Evolutionary conservation across 306 rosid species (phyloP).

Genomic region (Ormosia emarginata): DNA sequence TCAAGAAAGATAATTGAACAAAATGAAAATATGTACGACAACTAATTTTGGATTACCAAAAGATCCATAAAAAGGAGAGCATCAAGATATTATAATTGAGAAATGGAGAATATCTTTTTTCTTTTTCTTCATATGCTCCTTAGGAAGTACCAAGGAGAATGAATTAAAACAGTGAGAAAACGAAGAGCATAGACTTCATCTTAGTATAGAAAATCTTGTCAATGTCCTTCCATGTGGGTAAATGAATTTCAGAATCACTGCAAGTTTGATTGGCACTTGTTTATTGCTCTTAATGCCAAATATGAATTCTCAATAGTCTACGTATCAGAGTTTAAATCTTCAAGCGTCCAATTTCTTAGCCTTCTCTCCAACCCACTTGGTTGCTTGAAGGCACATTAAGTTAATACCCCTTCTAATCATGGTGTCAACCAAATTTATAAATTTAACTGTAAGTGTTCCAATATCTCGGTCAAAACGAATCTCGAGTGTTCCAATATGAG

Average conservation of each 20-base stretch:
- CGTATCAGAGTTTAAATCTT: background rate
- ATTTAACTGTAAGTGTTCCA: background rate
- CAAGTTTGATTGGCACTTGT: background rate
- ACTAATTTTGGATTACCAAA: background rate
- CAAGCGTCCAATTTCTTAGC: background rate
- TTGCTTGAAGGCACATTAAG: background rate
- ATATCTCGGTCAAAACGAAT: background rate
- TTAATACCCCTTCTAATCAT: background rate
- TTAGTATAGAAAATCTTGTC: background rate
- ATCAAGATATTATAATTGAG: background rate
- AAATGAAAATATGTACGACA: background rate
- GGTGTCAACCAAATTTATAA: background rate
- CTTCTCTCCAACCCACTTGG: background rate
- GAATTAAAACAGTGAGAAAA: background rate
- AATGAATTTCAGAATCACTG: background rate
- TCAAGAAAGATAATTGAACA: background rate
- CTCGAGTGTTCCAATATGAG: too few relatives aligned
- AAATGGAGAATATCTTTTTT: background rate
- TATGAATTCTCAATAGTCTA: background rate
- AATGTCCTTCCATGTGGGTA: background rate
- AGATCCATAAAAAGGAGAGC: background rate
- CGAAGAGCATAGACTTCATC: background rate
- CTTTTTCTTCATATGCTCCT: background rate
- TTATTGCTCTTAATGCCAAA: background rate
- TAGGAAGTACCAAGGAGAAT: background rate